phyloP scores from a whole-genome alignment of 2,329 filamentous ascomycete species.

The Penicillium glabrum region DNA sequence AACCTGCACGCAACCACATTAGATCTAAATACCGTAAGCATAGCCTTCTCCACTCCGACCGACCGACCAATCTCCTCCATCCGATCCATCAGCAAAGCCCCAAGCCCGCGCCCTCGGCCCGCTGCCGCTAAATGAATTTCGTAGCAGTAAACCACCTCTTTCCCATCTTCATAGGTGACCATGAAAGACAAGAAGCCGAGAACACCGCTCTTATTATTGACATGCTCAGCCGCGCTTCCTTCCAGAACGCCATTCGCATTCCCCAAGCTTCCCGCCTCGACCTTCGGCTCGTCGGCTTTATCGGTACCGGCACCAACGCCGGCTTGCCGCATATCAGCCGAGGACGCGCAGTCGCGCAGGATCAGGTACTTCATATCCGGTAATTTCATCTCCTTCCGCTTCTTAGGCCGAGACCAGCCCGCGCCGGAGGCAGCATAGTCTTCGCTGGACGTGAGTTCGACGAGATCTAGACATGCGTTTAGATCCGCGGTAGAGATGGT shows the following conservation, averaged over 20 bases:
- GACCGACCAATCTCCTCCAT: conserved; percentile 50
- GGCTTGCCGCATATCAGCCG: neutral
- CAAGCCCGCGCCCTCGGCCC: conserved; percentile 52
- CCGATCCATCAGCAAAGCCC: conserved; percentile 49
- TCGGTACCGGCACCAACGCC: neutral
- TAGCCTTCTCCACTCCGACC: conserved; percentile 54
- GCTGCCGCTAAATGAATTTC: conserved; percentile 56
- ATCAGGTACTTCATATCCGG: conserved; percentile 61
- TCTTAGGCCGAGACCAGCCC: conserved; percentile 57
- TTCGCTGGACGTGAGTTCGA: conserved; percentile 54
- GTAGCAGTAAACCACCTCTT: conserved; percentile 63
- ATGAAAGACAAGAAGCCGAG: conserved; percentile 55
- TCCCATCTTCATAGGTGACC: conserved; percentile 56
- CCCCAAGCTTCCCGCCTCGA: neutral
- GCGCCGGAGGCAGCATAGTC: conserved; percentile 53
- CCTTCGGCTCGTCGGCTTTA: neutral
- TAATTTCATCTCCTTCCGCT: conserved; percentile 59
- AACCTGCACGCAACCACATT: conserved; percentile 51
- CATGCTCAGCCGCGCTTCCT: neutral
- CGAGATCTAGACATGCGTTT: conserved; percentile 53
- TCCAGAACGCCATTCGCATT: neutral
- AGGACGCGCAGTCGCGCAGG: conserved; percentile 29
- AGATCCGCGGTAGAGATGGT: conserved; percentile 44
- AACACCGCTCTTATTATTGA: conserved; percentile 10
- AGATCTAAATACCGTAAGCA: conserved; percentile 60